Base-by-base conservation (phyloP, 2,329 filamentous ascomycete genomes). In the Penicillium italicum region DNA sequence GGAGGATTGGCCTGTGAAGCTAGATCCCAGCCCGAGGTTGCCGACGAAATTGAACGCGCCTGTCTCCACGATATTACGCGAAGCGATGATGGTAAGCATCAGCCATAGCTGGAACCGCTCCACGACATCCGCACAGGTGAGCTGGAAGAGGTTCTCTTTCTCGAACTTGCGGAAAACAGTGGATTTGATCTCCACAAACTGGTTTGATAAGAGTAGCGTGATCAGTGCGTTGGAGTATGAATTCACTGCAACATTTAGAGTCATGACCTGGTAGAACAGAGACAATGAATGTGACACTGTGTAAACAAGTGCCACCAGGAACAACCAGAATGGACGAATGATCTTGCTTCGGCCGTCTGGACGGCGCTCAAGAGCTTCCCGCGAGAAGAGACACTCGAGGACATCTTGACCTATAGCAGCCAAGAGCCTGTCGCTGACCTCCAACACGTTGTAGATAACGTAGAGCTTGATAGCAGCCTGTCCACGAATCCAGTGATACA, bases 121-220 rank as follows among this genome's bases (percentile, higher is more conserved):
- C 1, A 99, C 94, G 33, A 99, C 88, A 70, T 99, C 94, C 4
- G 94, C 93, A 63, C 94, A 99, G 0, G 93, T 96, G 14, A 99
- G 81, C 72, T 99, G 94, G 70, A 99, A 99, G 0, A 96, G 79
- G 62, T 96, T 97, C 69, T 99, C 94, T 72, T 97, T 97, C 67
- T 99, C 94, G 61, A 97, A 96, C 58, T 93, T 94, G 77, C 99
- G 97, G 80, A 99, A 99, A 0, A 99, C 95, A 0, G 92, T 95
- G 58, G 90, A 90, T 70, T 99, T 99, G 79, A 99, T 96, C 76
- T 99, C 94, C 41, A 99, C 94, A 67, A 99, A 99, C 69, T 99
- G 95, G 69, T 97, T 99, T 7, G 92, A 97, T 70, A 99, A 85
- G 2, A 99, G 80, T 0, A 99, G 82, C 0, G 94, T 97, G 33